These are phyloP conservation scores for Microbotryum violaceum DNA, from an alignment of 1,284 basidiomycete genomes.

Conservation along the genomic window DNA sequence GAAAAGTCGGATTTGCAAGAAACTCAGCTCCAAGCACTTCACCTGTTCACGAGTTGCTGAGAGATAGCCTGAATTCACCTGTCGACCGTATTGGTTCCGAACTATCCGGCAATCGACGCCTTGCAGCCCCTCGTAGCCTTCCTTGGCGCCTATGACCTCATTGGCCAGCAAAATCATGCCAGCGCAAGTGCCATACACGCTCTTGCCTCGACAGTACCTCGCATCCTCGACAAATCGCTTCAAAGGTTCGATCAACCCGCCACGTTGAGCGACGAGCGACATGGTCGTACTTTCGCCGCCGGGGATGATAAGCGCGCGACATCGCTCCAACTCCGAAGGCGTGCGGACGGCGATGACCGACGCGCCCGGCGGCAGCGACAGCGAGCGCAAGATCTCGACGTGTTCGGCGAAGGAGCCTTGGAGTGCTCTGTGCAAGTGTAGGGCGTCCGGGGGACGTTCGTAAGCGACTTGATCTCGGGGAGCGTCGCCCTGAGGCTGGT, in stretches of 20 bases:
- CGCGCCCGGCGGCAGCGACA: slow-evolving; percentile 42
- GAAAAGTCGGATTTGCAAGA: background rate
- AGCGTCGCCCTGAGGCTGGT: background rate
- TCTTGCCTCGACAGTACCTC: slow-evolving; percentile 49
- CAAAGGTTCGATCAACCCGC: slow-evolving; percentile 72
- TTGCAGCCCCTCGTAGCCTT: slow-evolving; percentile 76
- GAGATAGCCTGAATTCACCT: slow-evolving; percentile 12
- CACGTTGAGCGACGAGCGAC: slow-evolving; percentile 67
- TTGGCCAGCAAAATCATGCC: slow-evolving; percentile 85
- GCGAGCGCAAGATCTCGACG: slow-evolving; percentile 57
- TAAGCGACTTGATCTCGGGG: background rate
- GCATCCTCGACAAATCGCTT: slow-evolving; percentile 51
- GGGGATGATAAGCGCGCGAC: slow-evolving; percentile 84
- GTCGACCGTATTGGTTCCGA: slow-evolving; percentile 70
- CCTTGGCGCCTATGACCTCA: slow-evolving; percentile 60
- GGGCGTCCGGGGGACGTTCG: no score
- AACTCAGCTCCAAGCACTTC: no score
- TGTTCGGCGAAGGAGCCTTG: slow-evolving; percentile 95
- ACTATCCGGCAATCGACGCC: slow-evolving; percentile 74
- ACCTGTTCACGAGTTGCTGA: no score
- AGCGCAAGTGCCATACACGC: slow-evolving; percentile 94
- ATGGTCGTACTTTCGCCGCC: slow-evolving; percentile 91
- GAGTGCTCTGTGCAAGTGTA: slow-evolving; percentile 51
- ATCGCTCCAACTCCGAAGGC: slow-evolving; percentile 61
- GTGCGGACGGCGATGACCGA: slow-evolving; percentile 63